Base-by-base conservation (phyloP, 305 asterid species). In the Striga hermonthica region DNA sequence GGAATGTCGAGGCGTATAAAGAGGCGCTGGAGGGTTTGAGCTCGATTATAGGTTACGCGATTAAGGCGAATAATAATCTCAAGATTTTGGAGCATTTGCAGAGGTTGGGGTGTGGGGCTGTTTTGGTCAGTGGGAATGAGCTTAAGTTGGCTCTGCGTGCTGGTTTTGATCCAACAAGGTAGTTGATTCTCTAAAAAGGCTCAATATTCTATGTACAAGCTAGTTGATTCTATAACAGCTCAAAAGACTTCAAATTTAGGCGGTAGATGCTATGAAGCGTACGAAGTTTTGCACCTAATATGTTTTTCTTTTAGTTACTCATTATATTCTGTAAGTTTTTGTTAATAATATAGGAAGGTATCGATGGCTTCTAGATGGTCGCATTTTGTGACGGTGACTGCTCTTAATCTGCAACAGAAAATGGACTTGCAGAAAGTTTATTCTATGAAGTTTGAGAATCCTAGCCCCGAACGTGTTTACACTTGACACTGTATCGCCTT, bases 111-210 rank as follows among this genome's bases (percentile, higher is more conserved):
- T 89, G 97, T 74, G 96, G 97, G 28, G 98, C 98, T 70, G 98
- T 92, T 65, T 73, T 92, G 79, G 98, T 92, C 36, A 92, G 98
- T 65, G 97, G 97, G 54, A 92, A 92, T 76, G 97, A 92, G 79
- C 95, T 92, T 54, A 89, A 72, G 66, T 61, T 89, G 74, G 98
- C 98, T 14, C 83, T 92, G 9, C 79, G 53, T 67, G 90, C 97
- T 69, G 97, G 98, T 3, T 92, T 89, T 77, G 96, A 92, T 82
- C 97, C 96, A 34, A 84, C 85, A 0, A 87, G 80, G 97, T 89
- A 76, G 69, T 28, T 58, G 7, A 15, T 15, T 5, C 34, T 22
- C 31, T 22, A 22, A 22, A 22, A 22, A 22, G 31, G 31, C 31
- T 22, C 31, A 22, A 22, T 0, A 22, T 22, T 22, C 31, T 22